Evolutionary conservation across 2,329 filamentous ascomycete genomes (phyloP).

Genomic region (Aspergillus japonicus): DNA sequence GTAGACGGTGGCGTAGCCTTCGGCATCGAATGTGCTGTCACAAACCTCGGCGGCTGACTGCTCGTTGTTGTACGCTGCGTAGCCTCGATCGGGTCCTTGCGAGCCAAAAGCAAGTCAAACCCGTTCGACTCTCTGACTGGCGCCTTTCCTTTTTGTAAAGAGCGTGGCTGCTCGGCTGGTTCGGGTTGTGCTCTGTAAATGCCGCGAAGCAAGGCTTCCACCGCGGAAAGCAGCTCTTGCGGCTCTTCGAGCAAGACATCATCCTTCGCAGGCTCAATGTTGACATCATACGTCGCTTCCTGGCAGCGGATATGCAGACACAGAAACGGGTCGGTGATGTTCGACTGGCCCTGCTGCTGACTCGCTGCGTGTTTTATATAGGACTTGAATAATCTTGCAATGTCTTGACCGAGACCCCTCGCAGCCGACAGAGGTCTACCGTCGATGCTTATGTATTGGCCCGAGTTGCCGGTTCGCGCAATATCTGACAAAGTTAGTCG

Average conservation of each 20-base stretch:
- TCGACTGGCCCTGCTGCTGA: conserved; percentile 16
- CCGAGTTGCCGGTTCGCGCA: conserved; percentile 33
- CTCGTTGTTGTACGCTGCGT: background rate
- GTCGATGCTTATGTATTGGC: conserved; percentile 58
- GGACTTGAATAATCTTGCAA: conserved; percentile 52
- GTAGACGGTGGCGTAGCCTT: background rate
- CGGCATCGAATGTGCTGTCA: background rate
- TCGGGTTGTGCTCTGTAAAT: conserved; percentile 14
- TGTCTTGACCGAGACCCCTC: conserved; percentile 54
- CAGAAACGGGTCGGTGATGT: conserved; percentile 55
- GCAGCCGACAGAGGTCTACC: conserved; percentile 53
- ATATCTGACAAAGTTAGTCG: conserved; percentile 36
- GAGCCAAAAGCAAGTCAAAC: conserved; percentile 25
- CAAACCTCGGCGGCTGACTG: background rate
- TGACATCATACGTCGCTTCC: conserved; percentile 57
- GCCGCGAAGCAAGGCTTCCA: conserved; percentile 39
- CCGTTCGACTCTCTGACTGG: conserved; percentile 4
- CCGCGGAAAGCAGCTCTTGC: conserved; percentile 42
- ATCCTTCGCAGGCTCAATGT: conserved; percentile 64
- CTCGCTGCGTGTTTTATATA: conserved; percentile 43
- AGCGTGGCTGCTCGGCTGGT: background rate
- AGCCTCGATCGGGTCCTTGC: conserved; percentile 13
- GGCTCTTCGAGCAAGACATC: conserved; percentile 59
- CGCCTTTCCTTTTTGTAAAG: conserved; percentile 3
- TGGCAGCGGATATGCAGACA: conserved; percentile 56